Evolutionary conservation across 2,329 filamentous ascomycete species (phyloP).

Genomic region (Tolypocladium capitatum): DNA sequence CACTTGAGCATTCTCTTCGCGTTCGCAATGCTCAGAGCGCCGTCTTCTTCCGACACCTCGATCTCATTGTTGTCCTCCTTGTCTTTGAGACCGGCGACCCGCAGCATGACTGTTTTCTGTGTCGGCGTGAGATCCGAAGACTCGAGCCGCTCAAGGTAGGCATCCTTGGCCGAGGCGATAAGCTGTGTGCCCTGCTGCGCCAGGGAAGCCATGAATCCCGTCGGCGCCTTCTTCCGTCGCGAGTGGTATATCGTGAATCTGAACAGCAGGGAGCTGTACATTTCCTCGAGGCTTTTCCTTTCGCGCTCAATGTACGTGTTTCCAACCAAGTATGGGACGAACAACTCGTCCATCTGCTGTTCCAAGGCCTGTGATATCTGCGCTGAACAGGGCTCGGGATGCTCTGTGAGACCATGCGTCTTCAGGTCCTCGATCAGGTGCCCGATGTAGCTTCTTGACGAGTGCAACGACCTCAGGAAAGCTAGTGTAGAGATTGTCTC

Average conservation of each 20-base stretch:
- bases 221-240: constrained; percentile 72
- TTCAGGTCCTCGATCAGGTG: constrained; percentile 86
- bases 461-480: constrained; percentile 81
- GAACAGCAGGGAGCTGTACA: constrained; percentile 86
- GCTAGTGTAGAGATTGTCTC: constrained; percentile 82
- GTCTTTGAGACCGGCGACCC: constrained; percentile 73
- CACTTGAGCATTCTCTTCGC: constrained; percentile 98
- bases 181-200: constrained; percentile 84
- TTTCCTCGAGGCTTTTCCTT: constrained; percentile 57
- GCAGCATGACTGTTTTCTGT: constrained; percentile 80
- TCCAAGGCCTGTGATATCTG: constrained; percentile 67
- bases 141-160: constrained; percentile 79
- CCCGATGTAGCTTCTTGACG: constrained; percentile 79
- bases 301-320: constrained; percentile 61
- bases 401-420: constrained; percentile 83
- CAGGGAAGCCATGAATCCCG: constrained; percentile 83
- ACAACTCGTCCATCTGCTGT: constrained; percentile 65
- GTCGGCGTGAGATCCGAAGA: constrained; percentile 78
- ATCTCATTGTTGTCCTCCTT: constrained; percentile 71
- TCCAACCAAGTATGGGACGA: constrained; percentile 55
- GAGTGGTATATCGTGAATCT: constrained; percentile 96
- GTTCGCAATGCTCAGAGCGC: constrained; percentile 65
- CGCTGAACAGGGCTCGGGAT: constrained; percentile 80
- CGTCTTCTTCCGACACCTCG: constrained; percentile 83
- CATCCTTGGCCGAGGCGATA: constrained; percentile 75